Percentiles rank a stretch among this genome's conserved stretches.
phyloP scores from a whole-genome alignment of 2,329 filamentous ascomycete genomes.

The Claviceps sp. region DNA sequence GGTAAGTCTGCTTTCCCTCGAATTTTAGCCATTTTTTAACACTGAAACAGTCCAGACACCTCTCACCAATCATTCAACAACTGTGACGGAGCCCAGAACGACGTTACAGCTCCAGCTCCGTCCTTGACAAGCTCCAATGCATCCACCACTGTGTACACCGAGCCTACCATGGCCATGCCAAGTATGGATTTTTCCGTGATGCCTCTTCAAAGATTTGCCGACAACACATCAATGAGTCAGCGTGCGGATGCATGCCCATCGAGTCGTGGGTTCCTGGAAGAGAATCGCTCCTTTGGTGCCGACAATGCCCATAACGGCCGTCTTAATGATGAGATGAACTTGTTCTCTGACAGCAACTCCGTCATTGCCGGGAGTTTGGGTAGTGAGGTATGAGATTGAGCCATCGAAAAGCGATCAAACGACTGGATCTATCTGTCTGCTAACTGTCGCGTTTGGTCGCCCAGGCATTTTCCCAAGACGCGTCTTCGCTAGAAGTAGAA shows the following conservation, averaged over 20 bases:
- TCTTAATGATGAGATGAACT: neutral
- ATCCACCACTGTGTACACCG: neutral
- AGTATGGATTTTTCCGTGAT: neutral
- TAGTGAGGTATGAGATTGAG: neutral
- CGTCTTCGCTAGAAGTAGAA: neutral
- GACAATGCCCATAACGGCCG: neutral
- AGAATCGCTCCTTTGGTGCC: neutral
- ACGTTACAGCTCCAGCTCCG: neutral
- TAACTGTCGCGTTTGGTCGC: neutral
- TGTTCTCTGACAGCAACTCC: neutral
- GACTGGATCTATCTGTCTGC: neutral
- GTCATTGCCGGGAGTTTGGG: neutral
- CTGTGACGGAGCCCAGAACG: neutral
- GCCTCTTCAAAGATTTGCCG: neutral
- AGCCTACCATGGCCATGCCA: neutral
- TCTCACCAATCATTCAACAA: neutral
- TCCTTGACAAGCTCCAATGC: neutral
- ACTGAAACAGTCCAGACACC: neutral
- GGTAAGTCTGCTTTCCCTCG: neutral
- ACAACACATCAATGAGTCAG: neutral
- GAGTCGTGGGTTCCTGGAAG: neutral
- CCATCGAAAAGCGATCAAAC: neutral
- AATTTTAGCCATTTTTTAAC: neutral
- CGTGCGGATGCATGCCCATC: neutral
- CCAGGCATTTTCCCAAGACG: neutral